phyloP scores from a whole-genome alignment of 805 yeast species.

The Metschnikowia aberdeeniae region DNA sequence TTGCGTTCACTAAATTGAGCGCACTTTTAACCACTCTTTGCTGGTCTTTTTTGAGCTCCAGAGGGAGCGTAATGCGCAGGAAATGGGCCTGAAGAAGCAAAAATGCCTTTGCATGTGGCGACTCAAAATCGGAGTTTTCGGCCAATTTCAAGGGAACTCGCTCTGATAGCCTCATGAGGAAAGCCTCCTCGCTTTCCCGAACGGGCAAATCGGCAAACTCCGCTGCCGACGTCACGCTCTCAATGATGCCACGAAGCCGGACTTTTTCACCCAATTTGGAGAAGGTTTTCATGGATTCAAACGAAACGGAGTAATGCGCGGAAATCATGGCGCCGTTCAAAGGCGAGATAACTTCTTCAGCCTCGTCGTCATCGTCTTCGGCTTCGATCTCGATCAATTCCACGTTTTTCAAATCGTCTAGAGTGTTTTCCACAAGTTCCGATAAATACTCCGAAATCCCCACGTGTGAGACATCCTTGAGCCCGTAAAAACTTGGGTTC shows the following conservation, averaged over 20 bases:
- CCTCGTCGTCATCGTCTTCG: constrained; percentile 36
- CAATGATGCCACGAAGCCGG: constrained; percentile 58
- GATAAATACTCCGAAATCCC: constrained; percentile 82
- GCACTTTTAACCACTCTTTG: constrained; percentile 46
- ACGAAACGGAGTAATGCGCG: constrained; percentile 64
- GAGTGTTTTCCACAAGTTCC: constrained; percentile 69
- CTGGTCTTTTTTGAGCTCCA: constrained; percentile 60
- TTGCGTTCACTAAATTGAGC: constrained; percentile 54
- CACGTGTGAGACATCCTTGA: constrained; percentile 53
- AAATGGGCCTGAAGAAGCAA: constrained; percentile 78
- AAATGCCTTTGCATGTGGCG: constrained; percentile 68
- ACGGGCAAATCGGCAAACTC: constrained; percentile 69
- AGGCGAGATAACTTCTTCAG: constrained; percentile 46
- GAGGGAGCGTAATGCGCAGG: constrained; percentile 57
- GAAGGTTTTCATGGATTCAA: constrained; percentile 63
- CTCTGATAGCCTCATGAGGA: constrained; percentile 49
- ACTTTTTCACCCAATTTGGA: constrained; percentile 51
- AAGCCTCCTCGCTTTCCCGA: constrained; percentile 53
- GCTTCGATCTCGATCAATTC: constrained; percentile 59
- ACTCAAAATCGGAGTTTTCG: constrained; percentile 32
- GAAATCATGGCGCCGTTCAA: constrained; percentile 71
- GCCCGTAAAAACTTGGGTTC: constrained; percentile 90
- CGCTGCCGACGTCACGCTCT: constrained; percentile 58
- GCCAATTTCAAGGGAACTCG: constrained; percentile 59
- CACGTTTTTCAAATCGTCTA: constrained; percentile 59